Evolutionary conservation across 352 stramenopile species (phyloP).

Genomic region (Elongisporangium undulatum): DNA sequence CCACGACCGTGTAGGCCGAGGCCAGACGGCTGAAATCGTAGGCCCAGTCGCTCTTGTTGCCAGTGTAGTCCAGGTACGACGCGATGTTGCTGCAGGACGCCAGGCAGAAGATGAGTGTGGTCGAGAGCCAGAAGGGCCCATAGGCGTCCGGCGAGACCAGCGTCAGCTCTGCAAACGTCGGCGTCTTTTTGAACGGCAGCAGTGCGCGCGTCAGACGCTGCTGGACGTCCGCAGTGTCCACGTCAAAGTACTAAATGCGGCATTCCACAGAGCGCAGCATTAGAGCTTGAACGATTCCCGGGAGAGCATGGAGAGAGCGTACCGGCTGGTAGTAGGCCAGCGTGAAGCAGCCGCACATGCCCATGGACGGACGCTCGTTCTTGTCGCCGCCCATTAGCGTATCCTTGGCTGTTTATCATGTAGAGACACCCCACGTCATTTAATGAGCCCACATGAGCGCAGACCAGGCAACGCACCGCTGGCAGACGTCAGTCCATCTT

Average conservation of each 20-base stretch:
- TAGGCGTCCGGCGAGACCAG: constrained; percentile 65
- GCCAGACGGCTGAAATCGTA: constrained; percentile 83
- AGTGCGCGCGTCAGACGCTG: constrained; percentile 65
- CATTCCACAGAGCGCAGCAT: constrained; percentile 2
- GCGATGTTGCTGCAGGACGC: constrained; percentile 82
- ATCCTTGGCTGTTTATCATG: constrained; percentile 29
- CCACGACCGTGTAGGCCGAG: constrained; percentile 74
- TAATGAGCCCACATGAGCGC: neutral
- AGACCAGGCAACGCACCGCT: constrained; percentile 31
- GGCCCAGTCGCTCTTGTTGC: constrained; percentile 55
- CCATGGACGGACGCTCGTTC: constrained; percentile 19
- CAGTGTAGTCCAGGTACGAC: constrained; percentile 72
- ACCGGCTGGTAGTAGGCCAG: constrained; percentile 83
- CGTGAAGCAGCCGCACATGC: constrained; percentile 77
- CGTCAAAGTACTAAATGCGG: constrained; percentile 70
- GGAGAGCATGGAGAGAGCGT: constrained; percentile 10
- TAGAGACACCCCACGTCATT: neutral
- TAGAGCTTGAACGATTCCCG: neutral
- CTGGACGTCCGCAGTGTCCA: constrained; percentile 80
- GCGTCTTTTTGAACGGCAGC: constrained; percentile 83
- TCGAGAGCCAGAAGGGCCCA: constrained; percentile 79
- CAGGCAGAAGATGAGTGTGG: constrained; percentile 84
- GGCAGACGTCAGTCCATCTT: constrained; percentile 70
- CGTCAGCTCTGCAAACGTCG: constrained; percentile 72
- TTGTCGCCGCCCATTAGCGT: constrained; percentile 54